A percentile compares a stretch with the other conserved stretches of the same genome.
These are phyloP conservation scores for Pythium sp. DNA, from an alignment of 352 stramenopile genomes.

Conservation along the genomic window DNA sequence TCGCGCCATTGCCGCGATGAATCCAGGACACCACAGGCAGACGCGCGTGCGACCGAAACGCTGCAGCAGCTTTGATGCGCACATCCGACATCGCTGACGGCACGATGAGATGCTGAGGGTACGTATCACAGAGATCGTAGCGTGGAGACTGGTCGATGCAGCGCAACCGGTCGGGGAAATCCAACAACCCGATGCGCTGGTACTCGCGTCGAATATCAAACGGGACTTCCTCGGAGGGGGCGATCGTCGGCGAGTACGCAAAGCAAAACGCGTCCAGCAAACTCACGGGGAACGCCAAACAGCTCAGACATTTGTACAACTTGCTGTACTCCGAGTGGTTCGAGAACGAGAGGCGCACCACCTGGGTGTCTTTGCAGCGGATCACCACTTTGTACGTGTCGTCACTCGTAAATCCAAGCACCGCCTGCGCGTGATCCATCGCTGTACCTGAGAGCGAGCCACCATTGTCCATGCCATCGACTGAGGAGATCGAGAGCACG, in stretches of 20 bases:
- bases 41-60: slow-evolving; percentile 68
- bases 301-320: slow-evolving; percentile 73
- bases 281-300: slow-evolving; percentile 65
- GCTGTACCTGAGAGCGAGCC: slow-evolving; percentile 22
- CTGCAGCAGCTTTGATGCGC: slow-evolving; percentile 68
- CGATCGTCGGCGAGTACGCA: slow-evolving; percentile 60
- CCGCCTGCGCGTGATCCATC: slow-evolving; percentile 60
- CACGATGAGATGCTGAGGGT: slow-evolving; percentile 93
- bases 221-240: slow-evolving; percentile 69
- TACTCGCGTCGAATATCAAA: slow-evolving; percentile 85
- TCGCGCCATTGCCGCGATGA: slow-evolving; percentile 67
- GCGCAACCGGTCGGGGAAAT: slow-evolving; percentile 53
- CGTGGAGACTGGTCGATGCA: slow-evolving; percentile 74
- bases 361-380: slow-evolving; percentile 76
- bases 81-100: slow-evolving; percentile 90
- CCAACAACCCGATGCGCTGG: slow-evolving; percentile 69
- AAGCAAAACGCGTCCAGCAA: slow-evolving; percentile 85
- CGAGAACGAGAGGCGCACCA: slow-evolving; percentile 63
- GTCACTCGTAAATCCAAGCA: slow-evolving; percentile 50
- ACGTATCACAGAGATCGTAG: slow-evolving; percentile 92
- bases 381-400: slow-evolving; percentile 69
- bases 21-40: slow-evolving; percentile 78
- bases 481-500: slow-evolving; percentile 68
- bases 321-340: slow-evolving; percentile 74
- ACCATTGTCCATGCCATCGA: slow-evolving; percentile 52